Base-by-base conservation (phyloP, 768 basidiomycete species). In the Suillus lakei region DNA sequence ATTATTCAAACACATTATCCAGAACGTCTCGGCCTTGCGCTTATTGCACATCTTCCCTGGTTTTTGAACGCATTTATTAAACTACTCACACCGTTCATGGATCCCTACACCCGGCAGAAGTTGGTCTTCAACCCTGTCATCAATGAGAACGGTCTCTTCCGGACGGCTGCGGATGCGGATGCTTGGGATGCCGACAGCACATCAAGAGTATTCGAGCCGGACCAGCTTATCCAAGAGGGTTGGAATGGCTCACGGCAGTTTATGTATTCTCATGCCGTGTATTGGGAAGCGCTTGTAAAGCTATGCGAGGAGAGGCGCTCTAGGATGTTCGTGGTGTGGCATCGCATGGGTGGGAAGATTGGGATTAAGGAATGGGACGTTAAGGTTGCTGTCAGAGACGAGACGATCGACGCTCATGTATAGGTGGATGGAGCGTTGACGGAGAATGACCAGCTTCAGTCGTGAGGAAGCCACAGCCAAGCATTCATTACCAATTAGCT, bases 1-100 rank as follows among this genome's bases (percentile, higher is more conserved):
- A 90, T 93, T 69, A 81, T 94, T 18, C 93, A 94, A 71, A 85
- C 87, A 26, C 92, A 95, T 72, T 95, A 94, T 71, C 93, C 93
- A 0, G 95, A 97, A 74, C 88, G 95, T 4, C 87, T 97, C 43
- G 93, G 92, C 26, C 73, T 81, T 18, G 85, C 93, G 1, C 76
- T 93, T 43, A 86, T 95, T 70, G 81, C 90, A 65, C 91, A 95
- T 70, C 83, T 96, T n/a, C 94, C 95, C 7, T 95, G 88, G 80
- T 72, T 93, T 59, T 72, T 95, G 59, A 86, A 86, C 61, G 82
- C 86, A 1, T 94, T 95, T 78, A 90, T 88, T 82, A 92, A 89
- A 69, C 76, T 93, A 69, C 88, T 95, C 72, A 85, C 80, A 68
- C 91, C 93, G 2, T 90, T 95, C 73, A 86, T 96, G 62, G 95